Conservation (phyloP, 192 early-diverging fungal species). For the Backusella sp. region DNA sequence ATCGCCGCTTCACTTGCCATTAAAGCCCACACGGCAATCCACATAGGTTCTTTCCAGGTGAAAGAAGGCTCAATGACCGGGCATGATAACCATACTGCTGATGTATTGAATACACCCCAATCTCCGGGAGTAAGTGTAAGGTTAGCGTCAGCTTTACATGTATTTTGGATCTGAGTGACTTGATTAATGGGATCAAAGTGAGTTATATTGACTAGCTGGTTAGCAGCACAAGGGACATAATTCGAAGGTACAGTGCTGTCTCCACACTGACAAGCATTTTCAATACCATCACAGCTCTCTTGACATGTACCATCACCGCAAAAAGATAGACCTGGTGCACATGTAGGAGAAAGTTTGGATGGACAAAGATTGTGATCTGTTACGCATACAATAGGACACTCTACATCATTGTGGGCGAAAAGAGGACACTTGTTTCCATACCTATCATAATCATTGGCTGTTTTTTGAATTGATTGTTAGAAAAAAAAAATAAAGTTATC, state of each 20-base stretch:
- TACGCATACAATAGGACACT: conserved; percentile 56
- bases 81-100: conserved; percentile 51
- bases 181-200: conserved; percentile 51
- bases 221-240: conserved; percentile 50
- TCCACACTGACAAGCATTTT: conserved; percentile 54
- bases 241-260: conserved; percentile 19
- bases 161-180: conserved; percentile 17
- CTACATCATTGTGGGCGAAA: conserved; percentile 38
- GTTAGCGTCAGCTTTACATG: conserved; percentile 22
- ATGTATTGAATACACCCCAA: conserved; percentile 7
- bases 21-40: conserved; percentile 52
- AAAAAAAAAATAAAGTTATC: background rate
- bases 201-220: conserved; percentile 40
- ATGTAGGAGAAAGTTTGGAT: conserved; percentile 35
- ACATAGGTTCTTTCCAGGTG: conserved; percentile 52
- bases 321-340: conserved; percentile 39
- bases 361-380: conserved; percentile 49
- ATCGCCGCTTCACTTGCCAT: conserved; percentile 42
- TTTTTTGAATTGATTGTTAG: background rate
- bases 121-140: background rate
- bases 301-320: conserved; percentile 59
- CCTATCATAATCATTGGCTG: conserved; percentile 49
- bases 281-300: conserved; percentile 36
- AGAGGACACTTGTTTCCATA: conserved; percentile 52
- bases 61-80: conserved; percentile 45